Percentiles rank a stretch among this genome's conserved stretches.
Evolutionary conservation across 139 green algal species (phyloP).

Genomic region (Chlorella sp.): DNA sequence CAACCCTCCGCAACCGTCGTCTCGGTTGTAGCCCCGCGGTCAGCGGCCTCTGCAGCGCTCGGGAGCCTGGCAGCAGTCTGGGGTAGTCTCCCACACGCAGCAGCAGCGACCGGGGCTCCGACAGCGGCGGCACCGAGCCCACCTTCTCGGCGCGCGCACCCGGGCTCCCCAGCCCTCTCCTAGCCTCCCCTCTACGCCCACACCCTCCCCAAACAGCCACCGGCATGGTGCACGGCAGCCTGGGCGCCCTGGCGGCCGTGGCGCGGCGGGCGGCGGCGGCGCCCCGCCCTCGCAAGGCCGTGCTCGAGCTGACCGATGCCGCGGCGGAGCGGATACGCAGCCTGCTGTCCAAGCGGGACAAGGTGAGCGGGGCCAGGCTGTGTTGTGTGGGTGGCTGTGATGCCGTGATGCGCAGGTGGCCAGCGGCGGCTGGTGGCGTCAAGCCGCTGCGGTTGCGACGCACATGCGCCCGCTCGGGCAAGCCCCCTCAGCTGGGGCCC

Average conservation of each 20-base stretch:
- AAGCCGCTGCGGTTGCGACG: no score
- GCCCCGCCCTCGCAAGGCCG: conserved; percentile 67
- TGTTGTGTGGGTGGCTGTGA: neutral
- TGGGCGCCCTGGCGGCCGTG: conserved; percentile 46
- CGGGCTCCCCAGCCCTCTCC: neutral
- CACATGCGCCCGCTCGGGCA: no score
- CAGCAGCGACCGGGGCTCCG: neutral
- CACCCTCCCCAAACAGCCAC: neutral
- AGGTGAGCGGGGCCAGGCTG: conserved; percentile 68
- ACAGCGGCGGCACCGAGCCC: neutral
- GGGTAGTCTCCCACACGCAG: neutral
- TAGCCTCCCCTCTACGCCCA: no score
- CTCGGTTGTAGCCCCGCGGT: no score
- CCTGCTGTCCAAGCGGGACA: conserved; percentile 80
- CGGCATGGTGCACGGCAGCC: conserved; percentile 56
- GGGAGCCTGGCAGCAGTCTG: no score
- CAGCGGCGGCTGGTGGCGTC: neutral
- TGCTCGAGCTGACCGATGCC: conserved; percentile 87
- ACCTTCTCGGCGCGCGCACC: neutral
- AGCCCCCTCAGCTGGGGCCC: no score
- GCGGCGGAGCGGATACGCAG: conserved; percentile 80
- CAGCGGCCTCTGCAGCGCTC: no score
- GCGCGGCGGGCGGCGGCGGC: conserved; percentile 28
- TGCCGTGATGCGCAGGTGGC: neutral
- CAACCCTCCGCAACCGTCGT: no score